phyloP scores from a whole-genome alignment of 345 rosid species.

The Odontarrhena argentea region DNA sequence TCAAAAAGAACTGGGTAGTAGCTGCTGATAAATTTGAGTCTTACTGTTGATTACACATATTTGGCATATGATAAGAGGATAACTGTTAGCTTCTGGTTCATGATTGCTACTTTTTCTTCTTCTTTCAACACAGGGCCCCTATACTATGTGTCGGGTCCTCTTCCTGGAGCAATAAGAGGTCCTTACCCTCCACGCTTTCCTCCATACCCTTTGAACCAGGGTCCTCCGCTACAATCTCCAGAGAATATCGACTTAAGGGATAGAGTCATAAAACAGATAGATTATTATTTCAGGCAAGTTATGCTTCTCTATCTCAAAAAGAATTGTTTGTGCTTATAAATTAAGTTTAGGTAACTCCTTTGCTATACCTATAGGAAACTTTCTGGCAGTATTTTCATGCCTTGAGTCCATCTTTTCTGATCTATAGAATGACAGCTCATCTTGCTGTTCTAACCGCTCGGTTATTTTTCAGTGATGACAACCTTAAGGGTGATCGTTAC shows the following conservation, averaged over 20 bases:
- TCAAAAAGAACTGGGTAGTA: not conserved
- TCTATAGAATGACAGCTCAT: not conserved
- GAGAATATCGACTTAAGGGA: constrained; percentile 56
- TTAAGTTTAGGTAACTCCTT: not conserved
- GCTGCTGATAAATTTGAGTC: not conserved
- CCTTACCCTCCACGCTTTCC: constrained; percentile 62
- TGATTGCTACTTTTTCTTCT: constrained; percentile 24
- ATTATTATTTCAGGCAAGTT: constrained; percentile 92
- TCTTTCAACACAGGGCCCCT: constrained; percentile 57
- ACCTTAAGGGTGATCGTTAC: constrained; percentile 69
- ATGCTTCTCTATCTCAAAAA: not conserved
- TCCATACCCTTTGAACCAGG: constrained; percentile 62
- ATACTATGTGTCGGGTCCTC: constrained; percentile 65
- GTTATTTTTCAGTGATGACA: constrained; percentile 71
- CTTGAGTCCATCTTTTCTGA: constrained; percentile 8
- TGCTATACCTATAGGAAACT: not conserved
- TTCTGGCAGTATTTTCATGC: constrained; percentile 12
- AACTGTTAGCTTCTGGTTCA: not conserved
- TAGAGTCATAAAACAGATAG: constrained; percentile 69
- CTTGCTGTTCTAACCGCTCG: not conserved
- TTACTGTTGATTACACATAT: constrained; percentile 11
- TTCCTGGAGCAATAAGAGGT: constrained; percentile 77
- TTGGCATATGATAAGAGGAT: not conserved
- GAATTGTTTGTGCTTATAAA: not conserved
- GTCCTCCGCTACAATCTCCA: constrained; percentile 49